A percentile compares a stretch with the other conserved stretches of the same genome.
Evolutionary conservation across 1,284 basidiomycete genomes (phyloP).

Genomic region (Porphyrellus sp.): DNA sequence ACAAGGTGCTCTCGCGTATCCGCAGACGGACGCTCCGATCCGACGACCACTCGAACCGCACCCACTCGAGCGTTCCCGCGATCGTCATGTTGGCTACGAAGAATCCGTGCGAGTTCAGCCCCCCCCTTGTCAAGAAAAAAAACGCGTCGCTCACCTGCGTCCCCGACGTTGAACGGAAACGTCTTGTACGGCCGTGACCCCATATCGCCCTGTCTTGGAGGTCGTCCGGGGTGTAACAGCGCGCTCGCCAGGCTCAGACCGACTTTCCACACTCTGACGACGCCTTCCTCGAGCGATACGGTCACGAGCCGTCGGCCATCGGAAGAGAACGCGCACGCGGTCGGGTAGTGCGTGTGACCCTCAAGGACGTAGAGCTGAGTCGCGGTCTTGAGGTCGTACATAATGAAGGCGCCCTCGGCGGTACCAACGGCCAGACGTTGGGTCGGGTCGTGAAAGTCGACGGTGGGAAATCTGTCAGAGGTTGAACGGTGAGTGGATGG

Average conservation of each 20-base stretch:
- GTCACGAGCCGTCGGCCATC: slow-evolving; percentile 91
- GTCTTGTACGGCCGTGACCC: slow-evolving; percentile 85
- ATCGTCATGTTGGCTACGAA: slow-evolving; percentile 63
- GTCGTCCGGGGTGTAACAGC: slow-evolving; percentile 88
- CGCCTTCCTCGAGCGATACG: slow-evolving; percentile 79
- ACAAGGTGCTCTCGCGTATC: slow-evolving; percentile 77
- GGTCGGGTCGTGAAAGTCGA: slow-evolving; percentile 84
- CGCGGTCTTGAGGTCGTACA: slow-evolving; percentile 97
- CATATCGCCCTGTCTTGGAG: slow-evolving; percentile 83
- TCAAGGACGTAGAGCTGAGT: slow-evolving; percentile 94
- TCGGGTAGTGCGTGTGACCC: slow-evolving; percentile 76
- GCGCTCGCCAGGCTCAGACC: slow-evolving; percentile 75
- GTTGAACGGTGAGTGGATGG: neutral
- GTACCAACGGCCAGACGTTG: slow-evolving; percentile 94
- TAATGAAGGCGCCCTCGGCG: slow-evolving; percentile 87
- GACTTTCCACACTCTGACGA: slow-evolving; percentile 87
- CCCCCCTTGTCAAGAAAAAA: no score
- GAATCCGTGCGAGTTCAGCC: no score
- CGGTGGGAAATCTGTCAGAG: slow-evolving; percentile 74
- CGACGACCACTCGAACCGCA: slow-evolving; percentile 80
- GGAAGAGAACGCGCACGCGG: slow-evolving; percentile 86
- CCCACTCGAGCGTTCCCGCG: slow-evolving; percentile 67
- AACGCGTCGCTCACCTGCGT: slow-evolving; percentile 45
- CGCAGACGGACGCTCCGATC: slow-evolving; percentile 79
- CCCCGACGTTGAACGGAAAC: slow-evolving; percentile 70